Evolutionary conservation across 148 eudicot species (phyloP), one percentile per base, ranked within the genome.

Genomic region (Vaccinium darrowii): DNA sequence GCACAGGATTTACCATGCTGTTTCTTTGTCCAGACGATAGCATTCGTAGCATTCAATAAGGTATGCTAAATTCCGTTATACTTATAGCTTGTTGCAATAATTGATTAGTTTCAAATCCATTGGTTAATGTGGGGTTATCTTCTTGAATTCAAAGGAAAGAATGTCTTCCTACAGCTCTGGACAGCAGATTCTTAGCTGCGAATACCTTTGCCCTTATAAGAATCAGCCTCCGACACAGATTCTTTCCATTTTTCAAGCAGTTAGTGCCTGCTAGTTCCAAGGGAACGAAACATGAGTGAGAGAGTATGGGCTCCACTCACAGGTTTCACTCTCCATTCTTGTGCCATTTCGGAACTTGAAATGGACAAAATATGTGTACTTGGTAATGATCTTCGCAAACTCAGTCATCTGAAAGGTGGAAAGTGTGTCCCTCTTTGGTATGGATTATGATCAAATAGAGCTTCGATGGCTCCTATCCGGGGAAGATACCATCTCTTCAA

Each of bases 11-110:
- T 97, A 84, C 95, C 99, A 27, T 93, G 95, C 87, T 97, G 99
- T 89, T 93, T 97, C 89, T 91, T 95, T 33, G 89, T 91, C 49
- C 96, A 95, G 89, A 97, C 99, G 0, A 85, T 95, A 81, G 98
- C 99, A 80, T 97, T 97, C 89, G 99, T 97, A 65, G 98, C 99
- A 67, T 97, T 97, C 85, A 97, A 95, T 84, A 97, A 97, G 99
- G 98, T 97, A 65, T 65, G 87, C 16, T 53, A 7, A 50, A n/a
- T 36, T 74, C 23, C 14, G 1, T 47, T 6, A n/a, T 54, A 39
- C 43, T 13, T 39, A 0, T 27, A 54, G 47, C 39, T 6, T 53
- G 16, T 80, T 33, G 15, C 18, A 80, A 8, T 19, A n/a, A 30
- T 52, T 16, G 10, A 53, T 25, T 15, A 1, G 13, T 36, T 27